Evolutionary conservation across 352 stramenopile genomes (phyloP), one percentile per base, ranked within the genome.

Genomic region (Phytophthora citrophthora): DNA sequence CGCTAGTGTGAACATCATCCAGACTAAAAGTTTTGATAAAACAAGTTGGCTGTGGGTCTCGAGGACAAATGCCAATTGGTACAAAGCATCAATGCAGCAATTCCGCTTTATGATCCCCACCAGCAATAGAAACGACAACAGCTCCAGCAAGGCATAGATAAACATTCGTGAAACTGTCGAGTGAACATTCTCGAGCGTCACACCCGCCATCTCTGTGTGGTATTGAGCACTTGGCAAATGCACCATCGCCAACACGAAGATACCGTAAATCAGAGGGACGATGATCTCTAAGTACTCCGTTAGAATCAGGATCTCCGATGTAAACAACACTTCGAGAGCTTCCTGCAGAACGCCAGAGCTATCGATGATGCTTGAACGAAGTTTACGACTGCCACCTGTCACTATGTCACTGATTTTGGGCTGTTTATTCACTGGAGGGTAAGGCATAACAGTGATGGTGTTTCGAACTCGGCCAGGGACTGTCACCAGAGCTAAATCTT

Each of bases 21-120:
- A 32, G 10, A 32, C 5, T 11, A 32, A 1, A 10, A 32, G 27
- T 8, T 10, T 32, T 0, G 27, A 32, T 10, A 32, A 32, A 32
- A 32, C 10, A 8, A 32, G 27, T 8, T 32, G 27, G 27, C 27
- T 32, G 27, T 32, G 27, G 27, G 5, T 32, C 27, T 32, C 27
- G 32, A 71, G 20, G 3, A 75, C 61, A 41, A 75, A 75, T 4
- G 61, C 44, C 2, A 71, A 12, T 23, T 68, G 57, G 34, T 75
- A 67, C 12, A 71, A 20, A 15, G 57, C 24, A 15, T 49, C 55
- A 27, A 75, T 39, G 2, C 54, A 26, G 11, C 60, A 58, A 12
- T 59, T 48, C 2, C 51, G 26, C 16, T 41, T 44, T 13, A 68
- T 27, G 8, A 67, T 10, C 5, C 46, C 15, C 18, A 26, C 39